phyloP scores from a whole-genome alignment of 1,139 yeast genomes.

The Meyerozyma smithsonii region DNA sequence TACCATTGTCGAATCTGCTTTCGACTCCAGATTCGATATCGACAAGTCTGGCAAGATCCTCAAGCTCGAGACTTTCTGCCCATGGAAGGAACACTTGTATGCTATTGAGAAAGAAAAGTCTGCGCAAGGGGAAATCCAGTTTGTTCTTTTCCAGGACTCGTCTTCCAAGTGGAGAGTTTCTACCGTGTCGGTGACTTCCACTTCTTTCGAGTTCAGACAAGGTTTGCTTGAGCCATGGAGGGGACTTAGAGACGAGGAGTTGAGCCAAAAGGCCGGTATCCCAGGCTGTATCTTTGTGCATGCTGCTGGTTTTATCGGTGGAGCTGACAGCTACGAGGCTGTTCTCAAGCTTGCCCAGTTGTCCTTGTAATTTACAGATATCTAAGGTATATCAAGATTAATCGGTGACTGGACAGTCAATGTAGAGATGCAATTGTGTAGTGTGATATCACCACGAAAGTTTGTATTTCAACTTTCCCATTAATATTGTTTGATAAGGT shows the following conservation, averaged over 20 bases:
- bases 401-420: no score
- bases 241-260: slow-evolving; percentile 84
- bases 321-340: slow-evolving; percentile 76
- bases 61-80: slow-evolving; percentile 68
- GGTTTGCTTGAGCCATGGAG: slow-evolving; percentile 90
- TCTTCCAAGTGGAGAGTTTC: slow-evolving; percentile 81
- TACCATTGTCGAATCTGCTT: slow-evolving; percentile 66
- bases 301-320: slow-evolving; percentile 97
- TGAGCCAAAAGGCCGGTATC: slow-evolving; percentile 69
- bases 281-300: slow-evolving; percentile 88
- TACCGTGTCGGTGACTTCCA: slow-evolving; percentile 72
- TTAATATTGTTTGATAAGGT: no score
- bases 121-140: slow-evolving; percentile 55
- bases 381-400: no score
- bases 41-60: slow-evolving; percentile 69
- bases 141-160: slow-evolving; percentile 76
- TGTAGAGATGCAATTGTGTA: no score
- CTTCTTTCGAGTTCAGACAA: slow-evolving; percentile 79
- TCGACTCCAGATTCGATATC: slow-evolving; percentile 47
- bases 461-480: no score
- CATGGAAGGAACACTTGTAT: slow-evolving; percentile 94
- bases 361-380: slow-evolving; percentile 7
- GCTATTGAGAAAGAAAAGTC: slow-evolving; percentile 61
- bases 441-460: no score
- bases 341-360: slow-evolving; percentile 70